phyloP scores from a whole-genome alignment of 2,329 filamentous ascomycete species.

The Pestalotiopsis fici region DNA sequence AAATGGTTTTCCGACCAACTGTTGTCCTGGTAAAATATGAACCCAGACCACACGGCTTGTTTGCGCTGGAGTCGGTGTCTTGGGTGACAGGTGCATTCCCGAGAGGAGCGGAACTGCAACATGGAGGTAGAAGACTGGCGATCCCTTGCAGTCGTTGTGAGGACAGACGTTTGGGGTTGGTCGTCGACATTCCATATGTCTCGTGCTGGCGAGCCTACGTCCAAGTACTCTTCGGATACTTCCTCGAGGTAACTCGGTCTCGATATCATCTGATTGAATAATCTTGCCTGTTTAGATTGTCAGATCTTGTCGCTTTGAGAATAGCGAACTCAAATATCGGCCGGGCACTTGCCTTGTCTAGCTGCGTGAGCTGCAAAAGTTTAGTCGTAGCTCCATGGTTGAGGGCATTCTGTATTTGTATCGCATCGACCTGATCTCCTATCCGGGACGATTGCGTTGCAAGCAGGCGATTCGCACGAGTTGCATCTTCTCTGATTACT shows the following conservation, averaged over 20 bases:
- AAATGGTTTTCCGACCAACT: neutral
- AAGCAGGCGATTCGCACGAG: too few species aligned
- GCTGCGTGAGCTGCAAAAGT: too few species aligned
- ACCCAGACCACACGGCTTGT: neutral
- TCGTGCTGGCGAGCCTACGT: neutral
- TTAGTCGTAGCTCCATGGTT: too few species aligned
- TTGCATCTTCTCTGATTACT: neutral
- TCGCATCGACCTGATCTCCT: too few species aligned
- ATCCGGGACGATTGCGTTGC: too few species aligned
- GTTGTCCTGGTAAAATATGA: neutral
- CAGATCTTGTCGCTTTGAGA: neutral
- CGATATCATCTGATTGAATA: neutral
- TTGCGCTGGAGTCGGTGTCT: neutral
- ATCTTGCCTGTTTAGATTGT: neutral
- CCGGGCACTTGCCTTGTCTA: too few species aligned
- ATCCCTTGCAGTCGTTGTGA: too few species aligned
- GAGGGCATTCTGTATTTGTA: too few species aligned
- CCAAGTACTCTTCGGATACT: neutral
- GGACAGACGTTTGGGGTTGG: too few species aligned
- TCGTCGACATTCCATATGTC: too few species aligned
- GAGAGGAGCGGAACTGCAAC: neutral
- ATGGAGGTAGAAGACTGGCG: neutral
- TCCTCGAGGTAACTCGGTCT: neutral
- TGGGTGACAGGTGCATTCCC: neutral
- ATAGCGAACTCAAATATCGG: too few species aligned